Evolutionary conservation across 768 basidiomycete genomes (phyloP).

Genomic region (Tubosaeta sp.): DNA sequence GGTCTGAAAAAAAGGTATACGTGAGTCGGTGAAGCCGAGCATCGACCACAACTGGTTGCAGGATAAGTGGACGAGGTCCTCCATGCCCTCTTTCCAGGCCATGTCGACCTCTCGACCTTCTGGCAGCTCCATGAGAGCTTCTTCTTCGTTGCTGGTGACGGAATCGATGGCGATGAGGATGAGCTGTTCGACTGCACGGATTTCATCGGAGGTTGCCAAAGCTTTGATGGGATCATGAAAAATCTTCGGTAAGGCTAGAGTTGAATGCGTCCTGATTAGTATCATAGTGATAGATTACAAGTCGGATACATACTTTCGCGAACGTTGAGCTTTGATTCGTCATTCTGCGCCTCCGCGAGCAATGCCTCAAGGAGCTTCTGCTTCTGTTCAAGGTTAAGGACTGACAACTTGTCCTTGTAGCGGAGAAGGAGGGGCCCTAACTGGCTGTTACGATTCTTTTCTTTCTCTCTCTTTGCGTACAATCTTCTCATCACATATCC

Average conservation of each 20-base stretch:
- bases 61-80: too few species aligned
- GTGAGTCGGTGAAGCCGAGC: too few species aligned
- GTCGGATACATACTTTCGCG: neutral
- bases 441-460: too few species aligned
- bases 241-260: neutral
- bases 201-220: neutral
- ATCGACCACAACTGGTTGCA: too few species aligned
- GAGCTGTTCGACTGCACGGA: neutral
- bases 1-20: too few species aligned
- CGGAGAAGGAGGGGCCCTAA: too few species aligned
- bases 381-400: too few species aligned
- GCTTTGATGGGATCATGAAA: neutral
- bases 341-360: too few species aligned
- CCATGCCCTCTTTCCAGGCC: neutral
- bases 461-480: too few species aligned
- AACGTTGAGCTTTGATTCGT: neutral
- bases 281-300: neutral
- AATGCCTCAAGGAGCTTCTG: too few species aligned
- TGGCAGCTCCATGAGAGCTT: neutral
- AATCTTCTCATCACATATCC: too few species aligned
- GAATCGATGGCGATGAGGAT: neutral
- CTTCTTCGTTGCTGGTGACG: accelerated
- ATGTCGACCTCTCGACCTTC: neutral
- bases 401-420: too few species aligned
- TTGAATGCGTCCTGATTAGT: neutral